Conservation (phyloP, 345 rosid genomes). For the Populus euphratica region DNA sequence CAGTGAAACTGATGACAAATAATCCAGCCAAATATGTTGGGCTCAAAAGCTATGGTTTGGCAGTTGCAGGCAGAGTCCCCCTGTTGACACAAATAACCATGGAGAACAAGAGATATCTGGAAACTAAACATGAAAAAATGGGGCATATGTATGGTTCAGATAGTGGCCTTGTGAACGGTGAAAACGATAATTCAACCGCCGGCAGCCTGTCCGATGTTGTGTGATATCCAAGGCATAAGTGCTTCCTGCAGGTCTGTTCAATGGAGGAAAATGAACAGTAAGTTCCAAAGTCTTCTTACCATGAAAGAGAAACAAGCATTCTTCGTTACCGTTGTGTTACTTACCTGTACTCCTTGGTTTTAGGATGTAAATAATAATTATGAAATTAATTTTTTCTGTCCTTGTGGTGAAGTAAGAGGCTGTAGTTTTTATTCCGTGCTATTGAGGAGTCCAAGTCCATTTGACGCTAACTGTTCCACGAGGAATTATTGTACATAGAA, state of each 20-base stretch:
- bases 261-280: neutral
- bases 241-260: neutral
- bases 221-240: neutral
- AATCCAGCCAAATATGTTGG: slow-evolving; percentile 28
- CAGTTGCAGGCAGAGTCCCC: slow-evolving; percentile 28
- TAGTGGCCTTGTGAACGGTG: slow-evolving; percentile 1
- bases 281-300: neutral
- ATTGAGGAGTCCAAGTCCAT: neutral
- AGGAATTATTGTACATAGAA: neutral
- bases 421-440: neutral
- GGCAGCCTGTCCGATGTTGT: neutral
- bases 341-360: neutral
- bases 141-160: slow-evolving; percentile 20
- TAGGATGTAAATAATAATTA: neutral
- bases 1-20: slow-evolving; percentile 32
- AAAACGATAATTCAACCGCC: neutral
- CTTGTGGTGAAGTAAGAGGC: neutral
- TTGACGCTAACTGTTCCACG: neutral
- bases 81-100: slow-evolving; percentile 18
- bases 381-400: neutral
- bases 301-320: neutral
- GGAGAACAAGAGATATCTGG: slow-evolving; percentile 25
- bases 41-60: slow-evolving; percentile 31
- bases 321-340: neutral
- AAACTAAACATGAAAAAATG: slow-evolving; percentile 22